A percentile compares a stretch with the other conserved stretches of the same genome.
Conservation (phyloP, 352 stramenopile genomes). For the Phytopythium sindhum region DNA sequence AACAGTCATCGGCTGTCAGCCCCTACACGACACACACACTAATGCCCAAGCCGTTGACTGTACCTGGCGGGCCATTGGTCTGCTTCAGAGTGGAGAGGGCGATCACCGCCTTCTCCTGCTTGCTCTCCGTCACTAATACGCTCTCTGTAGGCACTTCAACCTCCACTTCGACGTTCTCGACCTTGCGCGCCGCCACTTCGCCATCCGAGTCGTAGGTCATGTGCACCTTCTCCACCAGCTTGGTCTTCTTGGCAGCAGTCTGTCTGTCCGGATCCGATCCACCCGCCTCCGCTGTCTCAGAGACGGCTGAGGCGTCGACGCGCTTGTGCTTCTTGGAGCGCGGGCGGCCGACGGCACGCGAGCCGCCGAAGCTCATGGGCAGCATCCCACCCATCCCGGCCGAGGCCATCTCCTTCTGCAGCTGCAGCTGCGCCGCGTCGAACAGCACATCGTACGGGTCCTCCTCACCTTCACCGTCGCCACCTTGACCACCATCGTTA, state of each 20-base stretch:
- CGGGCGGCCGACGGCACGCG: constrained; percentile 8
- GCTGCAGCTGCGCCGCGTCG: constrained; percentile 43
- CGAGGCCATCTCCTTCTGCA: constrained; percentile 56
- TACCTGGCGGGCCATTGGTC: constrained; percentile 29
- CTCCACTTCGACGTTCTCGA: constrained; percentile 37
- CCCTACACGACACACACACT: neutral
- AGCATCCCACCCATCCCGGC: constrained; percentile 50
- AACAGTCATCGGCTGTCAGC: constrained; percentile 8
- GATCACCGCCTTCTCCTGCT: constrained; percentile 5
- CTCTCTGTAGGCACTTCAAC: constrained; percentile 7
- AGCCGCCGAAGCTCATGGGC: constrained; percentile 54
- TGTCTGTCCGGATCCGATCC: neutral
- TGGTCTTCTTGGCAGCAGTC: constrained; percentile 12
- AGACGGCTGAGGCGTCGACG: neutral
- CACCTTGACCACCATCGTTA: neutral
- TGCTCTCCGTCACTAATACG: constrained; percentile 4
- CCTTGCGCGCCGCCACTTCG: constrained; percentile 37
- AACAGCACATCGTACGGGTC: constrained; percentile 38
- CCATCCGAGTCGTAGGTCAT: constrained; percentile 68
- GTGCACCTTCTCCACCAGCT: constrained; percentile 49
- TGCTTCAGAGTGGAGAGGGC: constrained; percentile 5
- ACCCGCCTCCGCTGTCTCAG: neutral
- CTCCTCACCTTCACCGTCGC: constrained; percentile 2
- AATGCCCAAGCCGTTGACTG: neutral
- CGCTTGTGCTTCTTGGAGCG: constrained; percentile 29